phyloP scores from a whole-genome alignment of 202 grass and related monocot genomes.

The Carex sylvatica region DNA sequence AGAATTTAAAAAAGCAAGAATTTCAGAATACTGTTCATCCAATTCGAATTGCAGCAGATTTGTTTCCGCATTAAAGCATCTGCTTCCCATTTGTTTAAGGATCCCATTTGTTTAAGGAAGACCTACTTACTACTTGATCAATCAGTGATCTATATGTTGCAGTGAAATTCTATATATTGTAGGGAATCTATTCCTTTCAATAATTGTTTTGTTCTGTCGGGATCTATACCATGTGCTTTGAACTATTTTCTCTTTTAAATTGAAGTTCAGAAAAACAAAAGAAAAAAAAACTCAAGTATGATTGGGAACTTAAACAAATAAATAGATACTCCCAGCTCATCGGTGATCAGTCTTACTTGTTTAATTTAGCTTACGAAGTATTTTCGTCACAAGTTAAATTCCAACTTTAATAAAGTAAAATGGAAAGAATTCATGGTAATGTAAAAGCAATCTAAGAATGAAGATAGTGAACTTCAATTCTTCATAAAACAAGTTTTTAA shows the following conservation, averaged over 20 bases:
- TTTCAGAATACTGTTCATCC: too few species aligned
- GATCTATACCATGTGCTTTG: slow-evolving; percentile 10
- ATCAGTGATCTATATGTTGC: not conserved
- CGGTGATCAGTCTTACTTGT: not conserved
- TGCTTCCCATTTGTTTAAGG: not conserved
- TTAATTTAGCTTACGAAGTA: too few species aligned
- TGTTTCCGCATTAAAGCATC: not conserved
- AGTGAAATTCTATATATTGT: not conserved
- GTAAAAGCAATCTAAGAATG: not conserved
- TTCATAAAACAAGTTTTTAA: not conserved
- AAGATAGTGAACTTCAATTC: not conserved
- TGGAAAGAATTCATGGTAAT: not conserved
- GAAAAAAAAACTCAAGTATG: not conserved
- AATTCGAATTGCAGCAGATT: too few species aligned
- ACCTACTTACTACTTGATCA: not conserved
- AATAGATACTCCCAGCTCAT: not conserved
- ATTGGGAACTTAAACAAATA: not conserved
- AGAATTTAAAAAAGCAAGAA: too few species aligned
- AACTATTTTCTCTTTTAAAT: not conserved
- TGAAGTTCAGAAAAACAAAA: not conserved
- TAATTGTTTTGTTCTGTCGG: not conserved
- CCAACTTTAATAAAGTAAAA: not conserved
- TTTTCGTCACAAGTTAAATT: too few species aligned
- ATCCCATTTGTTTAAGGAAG: not conserved
- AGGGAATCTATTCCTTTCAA: not conserved